phyloP scores from a whole-genome alignment of 805 yeast species.

The Metahyphopichia silvanorum region DNA sequence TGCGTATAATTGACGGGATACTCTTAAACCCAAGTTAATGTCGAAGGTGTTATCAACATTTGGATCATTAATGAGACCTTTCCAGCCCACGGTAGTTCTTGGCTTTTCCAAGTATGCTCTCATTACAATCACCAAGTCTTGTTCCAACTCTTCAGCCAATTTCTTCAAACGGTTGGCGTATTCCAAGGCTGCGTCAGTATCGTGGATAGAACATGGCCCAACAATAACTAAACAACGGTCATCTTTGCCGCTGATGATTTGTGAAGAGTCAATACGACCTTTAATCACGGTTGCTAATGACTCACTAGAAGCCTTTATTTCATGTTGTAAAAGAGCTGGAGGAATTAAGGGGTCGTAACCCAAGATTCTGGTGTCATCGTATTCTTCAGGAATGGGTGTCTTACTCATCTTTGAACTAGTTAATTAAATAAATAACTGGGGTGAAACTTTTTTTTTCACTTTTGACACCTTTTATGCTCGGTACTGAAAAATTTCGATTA shows the following conservation, averaged over 20 bases:
- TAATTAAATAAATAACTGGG: too few relatives aligned
- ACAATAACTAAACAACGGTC: slow-evolving; percentile 86
- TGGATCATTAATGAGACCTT: slow-evolving; percentile 96
- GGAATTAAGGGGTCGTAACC: slow-evolving; percentile 95
- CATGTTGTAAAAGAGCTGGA: slow-evolving; percentile 86
- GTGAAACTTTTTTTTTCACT: too few relatives aligned
- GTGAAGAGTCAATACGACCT: slow-evolving; percentile 78
- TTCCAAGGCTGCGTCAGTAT: slow-evolving; percentile 82
- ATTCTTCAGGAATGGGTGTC: slow-evolving; percentile 62
- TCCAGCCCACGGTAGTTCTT: slow-evolving; percentile 99
- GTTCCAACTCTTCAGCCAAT: slow-evolving; percentile 65
- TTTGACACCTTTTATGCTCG: too few relatives aligned
- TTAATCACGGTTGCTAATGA: slow-evolving; percentile 61
- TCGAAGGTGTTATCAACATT: slow-evolving; percentile 89
- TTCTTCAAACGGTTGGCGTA: slow-evolving; percentile 70
- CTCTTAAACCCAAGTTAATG: slow-evolving; percentile 89
- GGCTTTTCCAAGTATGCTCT: slow-evolving; percentile 98
- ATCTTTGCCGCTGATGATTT: slow-evolving; percentile 68
- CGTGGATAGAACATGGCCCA: slow-evolving; percentile 98
- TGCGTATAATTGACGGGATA: slow-evolving; percentile 80
- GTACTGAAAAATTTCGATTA: too few relatives aligned
- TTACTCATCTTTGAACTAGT: slow-evolving; percentile 25
- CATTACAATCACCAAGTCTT: slow-evolving; percentile 84
- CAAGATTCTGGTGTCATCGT: slow-evolving; percentile 70
- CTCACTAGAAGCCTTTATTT: slow-evolving; percentile 61